phyloP scores from a whole-genome alignment of 129 eudicot species.

The Cynara cardunculus region DNA sequence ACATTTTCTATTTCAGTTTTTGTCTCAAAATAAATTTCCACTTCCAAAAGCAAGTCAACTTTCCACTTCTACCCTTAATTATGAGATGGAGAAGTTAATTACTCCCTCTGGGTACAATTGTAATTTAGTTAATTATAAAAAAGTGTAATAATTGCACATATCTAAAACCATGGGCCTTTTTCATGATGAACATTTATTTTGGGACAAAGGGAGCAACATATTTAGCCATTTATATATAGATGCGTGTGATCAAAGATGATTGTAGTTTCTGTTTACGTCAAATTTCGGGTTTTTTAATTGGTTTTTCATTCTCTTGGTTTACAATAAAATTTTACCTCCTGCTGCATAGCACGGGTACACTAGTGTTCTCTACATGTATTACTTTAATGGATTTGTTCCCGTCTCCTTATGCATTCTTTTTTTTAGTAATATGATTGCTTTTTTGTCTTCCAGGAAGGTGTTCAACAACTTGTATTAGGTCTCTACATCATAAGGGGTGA shows the following conservation, averaged over 20 bases:
- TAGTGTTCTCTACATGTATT: neutral
- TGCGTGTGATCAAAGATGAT: neutral
- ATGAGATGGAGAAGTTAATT: neutral
- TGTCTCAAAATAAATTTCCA: no score
- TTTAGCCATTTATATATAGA: neutral
- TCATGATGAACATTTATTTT: neutral
- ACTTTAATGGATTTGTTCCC: neutral
- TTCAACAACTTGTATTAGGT: conserved; percentile 84
- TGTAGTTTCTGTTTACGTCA: neutral
- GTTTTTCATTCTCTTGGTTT: neutral
- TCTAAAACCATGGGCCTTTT: neutral
- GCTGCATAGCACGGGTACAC: neutral
- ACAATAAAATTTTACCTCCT: neutral
- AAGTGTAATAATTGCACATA: neutral
- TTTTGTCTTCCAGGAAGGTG: conserved; percentile 67
- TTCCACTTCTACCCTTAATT: neutral
- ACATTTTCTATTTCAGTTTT: no score
- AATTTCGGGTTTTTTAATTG: neutral
- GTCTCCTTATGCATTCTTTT: neutral
- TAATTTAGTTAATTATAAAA: neutral
- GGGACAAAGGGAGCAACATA: neutral
- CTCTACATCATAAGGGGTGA: conserved; percentile 93
- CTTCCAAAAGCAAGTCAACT: no score
- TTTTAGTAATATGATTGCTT: neutral
- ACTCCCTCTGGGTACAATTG: neutral